A percentile compares a stretch with the other conserved stretches of the same genome.
These are phyloP conservation scores for Lantana camara DNA, from an alignment of 257 asterid species.

Conservation along the genomic window DNA sequence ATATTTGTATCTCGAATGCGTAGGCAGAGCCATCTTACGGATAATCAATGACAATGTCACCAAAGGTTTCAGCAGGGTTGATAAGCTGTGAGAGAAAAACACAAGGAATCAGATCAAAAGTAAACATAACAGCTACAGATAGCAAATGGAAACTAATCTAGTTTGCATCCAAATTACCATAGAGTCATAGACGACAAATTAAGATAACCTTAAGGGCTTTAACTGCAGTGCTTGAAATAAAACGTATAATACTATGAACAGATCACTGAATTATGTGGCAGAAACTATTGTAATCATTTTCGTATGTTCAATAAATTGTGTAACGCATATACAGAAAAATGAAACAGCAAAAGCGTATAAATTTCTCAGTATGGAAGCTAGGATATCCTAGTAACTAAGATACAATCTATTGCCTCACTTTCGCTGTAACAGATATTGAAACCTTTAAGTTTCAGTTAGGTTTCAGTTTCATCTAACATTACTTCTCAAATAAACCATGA, in stretches of 20 bases:
- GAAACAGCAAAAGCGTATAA: slow-evolving; percentile 13
- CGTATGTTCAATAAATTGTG: slow-evolving; percentile 13
- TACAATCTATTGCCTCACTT: slow-evolving; percentile 12
- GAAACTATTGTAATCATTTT: slow-evolving; percentile 23
- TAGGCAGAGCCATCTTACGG: slow-evolving; percentile 72
- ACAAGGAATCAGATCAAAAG: slow-evolving; percentile 30
- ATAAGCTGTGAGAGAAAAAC: slow-evolving; percentile 59
- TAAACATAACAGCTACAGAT: slow-evolving; percentile 6
- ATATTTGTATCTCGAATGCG: slow-evolving; percentile 19
- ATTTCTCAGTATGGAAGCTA: slow-evolving; percentile 3
- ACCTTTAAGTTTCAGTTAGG: background rate
- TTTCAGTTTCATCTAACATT: slow-evolving; percentile 13
- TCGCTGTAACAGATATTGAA: slow-evolving; percentile 11
- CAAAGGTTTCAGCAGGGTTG: slow-evolving; percentile 99
- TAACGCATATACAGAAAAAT: background rate
- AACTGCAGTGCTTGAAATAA: slow-evolving; percentile 7
- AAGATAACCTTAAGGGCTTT: background rate
- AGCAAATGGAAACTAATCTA: slow-evolving; percentile 15
- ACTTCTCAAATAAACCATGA: slow-evolving; percentile 13
- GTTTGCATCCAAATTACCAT: slow-evolving; percentile 5
- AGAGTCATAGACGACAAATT: background rate
- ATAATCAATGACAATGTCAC: slow-evolving; percentile 98
- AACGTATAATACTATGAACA: background rate
- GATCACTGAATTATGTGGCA: slow-evolving; percentile 19
- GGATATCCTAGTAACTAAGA: slow-evolving; percentile 2